Percentiles rank a stretch among this genome's conserved stretches.
These are phyloP conservation scores for Xylariaceae sp. DNA, from an alignment of 2,329 filamentous ascomycete species.

Conservation along the genomic window DNA sequence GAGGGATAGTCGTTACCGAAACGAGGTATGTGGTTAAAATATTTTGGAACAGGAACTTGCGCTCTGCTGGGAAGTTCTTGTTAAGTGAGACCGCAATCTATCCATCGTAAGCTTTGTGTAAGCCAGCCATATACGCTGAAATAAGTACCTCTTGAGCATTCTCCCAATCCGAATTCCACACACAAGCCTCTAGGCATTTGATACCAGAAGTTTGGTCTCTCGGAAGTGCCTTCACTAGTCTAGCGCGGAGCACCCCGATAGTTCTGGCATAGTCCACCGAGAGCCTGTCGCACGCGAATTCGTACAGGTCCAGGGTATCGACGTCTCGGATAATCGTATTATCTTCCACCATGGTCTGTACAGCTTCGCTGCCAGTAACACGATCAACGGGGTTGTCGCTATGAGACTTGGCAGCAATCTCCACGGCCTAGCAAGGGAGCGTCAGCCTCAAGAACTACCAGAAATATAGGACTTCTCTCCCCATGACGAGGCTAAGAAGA, in stretches of 20 bases:
- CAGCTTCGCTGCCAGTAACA: constrained; percentile 49
- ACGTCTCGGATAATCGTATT: constrained; percentile 54
- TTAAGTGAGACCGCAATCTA: constrained; percentile 62
- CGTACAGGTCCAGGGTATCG: constrained; percentile 59
- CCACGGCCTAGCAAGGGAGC: constrained; percentile 33
- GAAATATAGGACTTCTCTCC: not conserved
- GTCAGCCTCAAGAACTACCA: not conserved
- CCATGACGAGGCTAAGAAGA: not conserved
- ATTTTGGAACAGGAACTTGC: constrained; percentile 59
- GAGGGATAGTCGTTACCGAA: constrained; percentile 48
- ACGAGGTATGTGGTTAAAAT: constrained; percentile 60
- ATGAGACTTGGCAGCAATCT: constrained; percentile 57
- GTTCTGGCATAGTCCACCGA: constrained; percentile 53
- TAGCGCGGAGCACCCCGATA: constrained; percentile 55
- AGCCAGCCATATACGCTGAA: not conserved
- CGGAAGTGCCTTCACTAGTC: constrained; percentile 59
- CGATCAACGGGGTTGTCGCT: constrained; percentile 56
- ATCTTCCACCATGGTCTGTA: constrained; percentile 55
- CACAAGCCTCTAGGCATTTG: constrained; percentile 57
- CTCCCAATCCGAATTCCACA: constrained; percentile 60
- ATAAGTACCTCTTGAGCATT: constrained; percentile 60
- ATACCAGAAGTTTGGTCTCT: constrained; percentile 50
- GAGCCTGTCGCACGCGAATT: constrained; percentile 56
- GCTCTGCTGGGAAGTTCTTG: constrained; percentile 55
- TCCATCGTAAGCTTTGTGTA: constrained; percentile 9